Percentiles rank a stretch among this genome's conserved stretches.
Conservation (phyloP, 768 basidiomycete genomes). For the Leccinum subtestaceum region DNA sequence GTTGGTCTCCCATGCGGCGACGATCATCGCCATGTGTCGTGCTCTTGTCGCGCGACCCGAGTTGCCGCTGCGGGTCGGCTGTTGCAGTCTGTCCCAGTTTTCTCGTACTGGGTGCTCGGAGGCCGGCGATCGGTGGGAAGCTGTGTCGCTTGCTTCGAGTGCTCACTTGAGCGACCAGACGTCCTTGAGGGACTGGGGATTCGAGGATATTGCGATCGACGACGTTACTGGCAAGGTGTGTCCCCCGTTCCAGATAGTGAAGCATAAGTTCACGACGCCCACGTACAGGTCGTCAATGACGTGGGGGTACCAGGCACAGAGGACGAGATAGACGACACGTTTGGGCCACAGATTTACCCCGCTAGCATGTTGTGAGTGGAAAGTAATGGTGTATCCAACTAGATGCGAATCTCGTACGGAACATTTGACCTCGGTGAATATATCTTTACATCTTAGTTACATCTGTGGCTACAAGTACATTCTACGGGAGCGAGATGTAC, state of each 20-base stretch:
- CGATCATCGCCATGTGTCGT: slow-evolving; percentile 62
- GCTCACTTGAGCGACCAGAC: slow-evolving; percentile 55
- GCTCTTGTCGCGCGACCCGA: slow-evolving; percentile 53
- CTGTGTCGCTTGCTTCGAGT: slow-evolving; percentile 50
- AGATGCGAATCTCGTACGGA: neutral
- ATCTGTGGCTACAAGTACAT: slow-evolving; percentile 2
- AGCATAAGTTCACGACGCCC: slow-evolving; percentile 1
- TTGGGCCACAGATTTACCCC: slow-evolving; percentile 45
- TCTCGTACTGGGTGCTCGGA: slow-evolving; percentile 22
- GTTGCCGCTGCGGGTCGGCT: slow-evolving; percentile 63
- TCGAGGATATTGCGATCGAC: slow-evolving; percentile 62
- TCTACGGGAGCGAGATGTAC: slow-evolving; percentile 54
- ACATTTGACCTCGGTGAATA: neutral
- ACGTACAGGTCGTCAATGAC: slow-evolving; percentile 62
- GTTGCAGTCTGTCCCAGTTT: slow-evolving; percentile 67
- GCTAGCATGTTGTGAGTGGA: slow-evolving; percentile 16
- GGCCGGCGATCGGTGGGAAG: slow-evolving; percentile 42
- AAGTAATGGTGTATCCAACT: neutral
- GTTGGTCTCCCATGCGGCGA: slow-evolving; percentile 74
- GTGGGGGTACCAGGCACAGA: slow-evolving; percentile 69
- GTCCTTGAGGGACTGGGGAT: slow-evolving; percentile 72
- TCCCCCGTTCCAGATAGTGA: neutral
- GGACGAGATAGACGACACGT: slow-evolving; percentile 51
- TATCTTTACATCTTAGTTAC: slow-evolving; percentile 1
- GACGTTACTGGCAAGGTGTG: slow-evolving; percentile 55